Evolutionary conservation across 2,329 filamentous ascomycete species (phyloP), one percentile per base, ranked within the genome.

Genomic region (Tympanopsis confertula): DNA sequence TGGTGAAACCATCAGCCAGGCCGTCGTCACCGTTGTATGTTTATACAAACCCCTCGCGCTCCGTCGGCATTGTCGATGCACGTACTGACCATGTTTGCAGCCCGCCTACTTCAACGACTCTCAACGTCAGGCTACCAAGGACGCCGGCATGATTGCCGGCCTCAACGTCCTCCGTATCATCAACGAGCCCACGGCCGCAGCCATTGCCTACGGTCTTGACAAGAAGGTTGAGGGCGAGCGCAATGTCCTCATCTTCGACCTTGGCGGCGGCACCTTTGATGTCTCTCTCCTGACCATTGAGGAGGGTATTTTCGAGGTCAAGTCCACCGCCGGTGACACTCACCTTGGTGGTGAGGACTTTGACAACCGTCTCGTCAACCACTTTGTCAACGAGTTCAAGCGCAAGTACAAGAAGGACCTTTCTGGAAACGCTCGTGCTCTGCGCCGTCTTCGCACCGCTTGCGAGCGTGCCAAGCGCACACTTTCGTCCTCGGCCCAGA

Each of bases 41-140:
- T n/a, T n/a, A n/a, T n/a, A n/a, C n/a, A n/a, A n/a, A n/a, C n/a
- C n/a, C n/a, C n/a, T n/a, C n/a, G n/a, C n/a, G n/a, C n/a, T n/a
- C n/a, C n/a, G n/a, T n/a, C n/a, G n/a, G n/a, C n/a, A n/a, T n/a
- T n/a, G n/a, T n/a, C n/a, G n/a, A n/a, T n/a, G n/a, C n/a, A n/a
- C n/a, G n/a, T n/a, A n/a, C n/a, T n/a, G n/a, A n/a, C n/a, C n/a
- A n/a, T n/a, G n/a, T n/a, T n/a, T n/a, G n/a, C n/a, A n/a, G n/a
- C 89, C 89, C 28, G 89, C 89, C 59, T 95, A 95, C 77, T 95
- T 95, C 82, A 94, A 94, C 74, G 88, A 95, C 72, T 89, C 86
- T 42, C 86, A n/a, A n/a, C n/a, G n/a, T n/a, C n/a, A n/a, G n/a
- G n/a, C n/a, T n/a, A n/a, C n/a, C n/a, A n/a, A n/a, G 81, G 89